Base-by-base conservation (phyloP, 2,329 filamentous ascomycete species). In the Chaetomiaceae sp. region DNA sequence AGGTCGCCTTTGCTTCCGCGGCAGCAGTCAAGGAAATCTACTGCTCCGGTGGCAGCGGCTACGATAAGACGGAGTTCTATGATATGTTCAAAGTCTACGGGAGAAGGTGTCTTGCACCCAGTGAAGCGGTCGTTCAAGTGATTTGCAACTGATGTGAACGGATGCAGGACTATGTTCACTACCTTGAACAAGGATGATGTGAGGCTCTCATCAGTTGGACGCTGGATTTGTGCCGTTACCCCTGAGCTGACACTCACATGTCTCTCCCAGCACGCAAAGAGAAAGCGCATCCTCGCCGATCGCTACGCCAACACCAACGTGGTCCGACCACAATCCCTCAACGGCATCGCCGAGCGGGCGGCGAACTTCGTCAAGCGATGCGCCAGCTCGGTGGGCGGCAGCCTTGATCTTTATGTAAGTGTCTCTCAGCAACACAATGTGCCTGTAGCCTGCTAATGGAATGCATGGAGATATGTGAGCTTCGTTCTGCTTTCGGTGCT, bases 231-330 rank as follows among this genome's bases (percentile, higher is more conserved):
- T 12, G 6, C n/a, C 20, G 2, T n/a, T 7, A 12, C 7, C 17
- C 18, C 20, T 9, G 11, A 18, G 22, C 38, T 49, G 9, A 15
- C 19, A n/a, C 14, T 18, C 38, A 17, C 7, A 24, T n/a, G 1
- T 14, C 20, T 15, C 24, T 6, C 9, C 5, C 24, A 58, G 76
- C 83, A 86, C 58, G 77, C 76, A 24, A 76, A 73, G 52, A 73
- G 79, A 49, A 84, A 81, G 58, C 72, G 80, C 22, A 67, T 82
- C 38, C 68, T 86, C 36, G 81, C 81, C 1, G 79, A 84, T 57
- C 71, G 80, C 24, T 86, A 86, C 60, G 78, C 82, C 24, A 86
- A 85, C 62, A 79, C 75, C 44, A 86, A 84, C 57, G 68, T 86
- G 40, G 72, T 84, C 65, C 74, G 74, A 24, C 60, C 72, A 4